These are phyloP conservation scores for Suhomyces pyralidae DNA, from an alignment of 805 yeast genomes.

Conservation along the genomic window DNA sequence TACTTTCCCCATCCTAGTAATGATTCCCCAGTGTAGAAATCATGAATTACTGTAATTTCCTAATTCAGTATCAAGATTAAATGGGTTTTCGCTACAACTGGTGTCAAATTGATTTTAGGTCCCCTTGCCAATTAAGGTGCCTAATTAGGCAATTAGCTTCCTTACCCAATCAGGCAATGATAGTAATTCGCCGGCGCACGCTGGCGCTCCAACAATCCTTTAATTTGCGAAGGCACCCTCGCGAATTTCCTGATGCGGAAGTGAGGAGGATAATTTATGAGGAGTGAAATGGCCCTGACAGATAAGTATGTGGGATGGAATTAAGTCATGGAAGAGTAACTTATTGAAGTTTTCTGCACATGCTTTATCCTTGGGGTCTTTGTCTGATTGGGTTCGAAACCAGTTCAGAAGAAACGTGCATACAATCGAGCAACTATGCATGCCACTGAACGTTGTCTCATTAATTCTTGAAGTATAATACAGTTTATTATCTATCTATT, in stretches of 20 bases:
- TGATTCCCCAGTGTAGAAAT: constrained; percentile 3
- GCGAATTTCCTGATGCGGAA: constrained; percentile 1
- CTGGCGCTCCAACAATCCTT: background rate
- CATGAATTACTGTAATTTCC: background rate
- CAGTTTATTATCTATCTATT: background rate
- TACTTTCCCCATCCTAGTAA: background rate
- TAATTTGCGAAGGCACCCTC: background rate
- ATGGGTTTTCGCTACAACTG: background rate
- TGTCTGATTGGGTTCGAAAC: background rate
- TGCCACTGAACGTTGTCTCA: background rate
- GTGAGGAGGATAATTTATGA: background rate
- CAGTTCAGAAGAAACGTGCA: background rate
- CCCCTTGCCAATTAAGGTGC: constrained; percentile 6
- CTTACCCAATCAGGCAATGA: constrained; percentile 5
- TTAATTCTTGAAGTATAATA: background rate
- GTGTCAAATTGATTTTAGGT: background rate
- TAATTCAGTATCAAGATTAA: background rate
- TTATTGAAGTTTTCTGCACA: background rate
- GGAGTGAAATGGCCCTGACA: background rate
- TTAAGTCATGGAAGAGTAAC: background rate
- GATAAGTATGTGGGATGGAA: background rate
- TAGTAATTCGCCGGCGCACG: background rate
- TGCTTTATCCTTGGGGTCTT: background rate
- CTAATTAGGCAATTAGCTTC: constrained; percentile 5
- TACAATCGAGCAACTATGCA: too few species aligned